A percentile compares a stretch with the other conserved stretches of the same genome.
Conservation (phyloP, 352 stramenopile species). For the Blastocystis sp. region DNA sequence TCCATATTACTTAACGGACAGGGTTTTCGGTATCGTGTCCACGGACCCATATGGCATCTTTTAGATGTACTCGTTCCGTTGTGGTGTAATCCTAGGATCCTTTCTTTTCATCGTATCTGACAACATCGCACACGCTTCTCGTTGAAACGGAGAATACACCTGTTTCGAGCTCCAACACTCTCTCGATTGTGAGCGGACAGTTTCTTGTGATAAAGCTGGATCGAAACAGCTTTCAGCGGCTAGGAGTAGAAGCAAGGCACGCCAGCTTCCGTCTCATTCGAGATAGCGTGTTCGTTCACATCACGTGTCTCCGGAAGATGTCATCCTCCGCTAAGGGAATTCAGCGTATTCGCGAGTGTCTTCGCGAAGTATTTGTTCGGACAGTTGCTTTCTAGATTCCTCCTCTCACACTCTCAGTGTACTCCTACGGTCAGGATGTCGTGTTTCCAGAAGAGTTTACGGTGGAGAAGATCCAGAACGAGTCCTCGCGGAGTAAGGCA, state of each 20-base stretch:
- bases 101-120: conserved; percentile 13
- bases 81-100: conserved; percentile 8
- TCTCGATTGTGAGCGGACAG: background rate
- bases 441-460: background rate
- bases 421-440: background rate
- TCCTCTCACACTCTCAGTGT: background rate
- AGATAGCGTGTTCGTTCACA: background rate
- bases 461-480: background rate
- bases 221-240: background rate
- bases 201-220: conserved; percentile 17
- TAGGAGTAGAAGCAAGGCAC: background rate
- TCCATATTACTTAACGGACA: background rate
- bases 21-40: conserved; percentile 2
- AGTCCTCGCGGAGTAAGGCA: background rate
- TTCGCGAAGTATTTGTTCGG: background rate
- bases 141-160: background rate
- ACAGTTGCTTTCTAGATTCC: background rate
- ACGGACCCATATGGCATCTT: background rate
- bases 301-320: background rate
- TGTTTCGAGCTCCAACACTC: background rate
- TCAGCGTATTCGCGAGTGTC: background rate
- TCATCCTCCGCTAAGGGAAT: background rate
- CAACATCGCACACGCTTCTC: background rate
- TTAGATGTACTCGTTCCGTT: background rate
- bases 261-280: background rate